These are phyloP conservation scores for Turnera subulata DNA, from an alignment of 345 rosid species.

Conservation along the genomic window DNA sequence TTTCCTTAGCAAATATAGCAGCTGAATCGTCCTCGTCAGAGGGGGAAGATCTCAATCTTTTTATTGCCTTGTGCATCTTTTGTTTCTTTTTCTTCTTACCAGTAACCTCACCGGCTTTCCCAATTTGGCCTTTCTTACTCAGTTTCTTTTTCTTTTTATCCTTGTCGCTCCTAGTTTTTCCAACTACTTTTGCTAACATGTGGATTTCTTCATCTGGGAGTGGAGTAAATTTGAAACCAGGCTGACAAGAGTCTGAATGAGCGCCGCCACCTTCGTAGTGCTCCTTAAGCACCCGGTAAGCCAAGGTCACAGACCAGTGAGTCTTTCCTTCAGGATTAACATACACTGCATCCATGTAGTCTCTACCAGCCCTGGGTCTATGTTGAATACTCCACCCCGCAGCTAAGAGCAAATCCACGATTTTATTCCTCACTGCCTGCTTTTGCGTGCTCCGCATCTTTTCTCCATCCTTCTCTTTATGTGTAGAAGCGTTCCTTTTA, in stretches of 20 bases:
- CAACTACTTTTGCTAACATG: slow-evolving; percentile 41
- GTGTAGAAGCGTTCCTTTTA: slow-evolving; percentile 17
- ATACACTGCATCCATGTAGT: slow-evolving; percentile 77
- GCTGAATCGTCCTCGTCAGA: slow-evolving; percentile 16
- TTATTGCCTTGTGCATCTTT: slow-evolving; percentile 24
- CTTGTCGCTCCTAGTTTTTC: slow-evolving; percentile 47
- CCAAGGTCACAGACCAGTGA: slow-evolving; percentile 93
- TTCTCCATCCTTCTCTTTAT: slow-evolving; percentile 19
- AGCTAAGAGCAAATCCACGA: slow-evolving; percentile 55
- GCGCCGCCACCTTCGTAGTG: slow-evolving; percentile 38
- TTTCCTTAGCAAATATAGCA: slow-evolving; percentile 19
- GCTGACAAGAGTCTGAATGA: slow-evolving; percentile 32
- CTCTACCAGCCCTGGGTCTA: slow-evolving; percentile 61
- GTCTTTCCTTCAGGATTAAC: slow-evolving; percentile 88
- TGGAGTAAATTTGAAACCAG: slow-evolving; percentile 56
- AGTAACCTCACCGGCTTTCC: slow-evolving; percentile 20
- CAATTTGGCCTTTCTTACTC: slow-evolving; percentile 21
- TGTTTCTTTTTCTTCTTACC: slow-evolving; percentile 31
- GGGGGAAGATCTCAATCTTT: slow-evolving; percentile 21
- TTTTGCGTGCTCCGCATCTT: slow-evolving; percentile 29
- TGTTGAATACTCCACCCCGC: slow-evolving; percentile 90
- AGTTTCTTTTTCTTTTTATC: slow-evolving; percentile 43
- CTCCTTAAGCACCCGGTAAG: slow-evolving; percentile 59
- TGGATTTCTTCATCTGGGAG: slow-evolving; percentile 65
- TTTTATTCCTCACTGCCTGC: slow-evolving; percentile 58